These are phyloP conservation scores for Xylaria sp. DNA, from an alignment of 2,329 filamentous ascomycete genomes.

Conservation along the genomic window DNA sequence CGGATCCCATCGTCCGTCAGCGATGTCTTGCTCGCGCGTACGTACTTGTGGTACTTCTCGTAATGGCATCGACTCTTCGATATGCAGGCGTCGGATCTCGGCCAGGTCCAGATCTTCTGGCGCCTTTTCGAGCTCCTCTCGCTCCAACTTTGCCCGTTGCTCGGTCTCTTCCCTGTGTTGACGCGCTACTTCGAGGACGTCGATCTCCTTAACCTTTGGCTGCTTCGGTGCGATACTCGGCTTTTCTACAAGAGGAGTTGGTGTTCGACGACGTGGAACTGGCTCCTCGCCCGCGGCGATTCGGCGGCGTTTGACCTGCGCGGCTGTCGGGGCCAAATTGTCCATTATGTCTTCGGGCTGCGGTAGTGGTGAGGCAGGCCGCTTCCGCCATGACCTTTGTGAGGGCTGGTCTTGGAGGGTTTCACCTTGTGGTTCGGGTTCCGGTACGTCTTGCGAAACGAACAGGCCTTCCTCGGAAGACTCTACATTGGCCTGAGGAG, in stretches of 20 bases:
- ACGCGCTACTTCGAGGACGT: slow-evolving; percentile 75
- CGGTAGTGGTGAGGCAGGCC: slow-evolving; percentile 56
- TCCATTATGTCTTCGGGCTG: slow-evolving; percentile 71
- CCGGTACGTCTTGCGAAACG: slow-evolving; percentile 62
- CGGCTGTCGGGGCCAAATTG: slow-evolving; percentile 78
- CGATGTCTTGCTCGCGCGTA: slow-evolving; percentile 62
- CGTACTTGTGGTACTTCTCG: slow-evolving; percentile 53
- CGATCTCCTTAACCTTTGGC: slow-evolving; percentile 66
- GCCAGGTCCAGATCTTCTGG: slow-evolving; percentile 76
- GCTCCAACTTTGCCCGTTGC: slow-evolving; percentile 66
- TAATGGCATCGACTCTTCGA: slow-evolving; percentile 81
- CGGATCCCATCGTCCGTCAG: slow-evolving; percentile 78
- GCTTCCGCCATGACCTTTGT: slow-evolving; percentile 57
- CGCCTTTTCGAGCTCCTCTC: slow-evolving; percentile 62
- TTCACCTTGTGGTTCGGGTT: slow-evolving; percentile 42
- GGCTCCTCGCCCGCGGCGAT: slow-evolving; percentile 68
- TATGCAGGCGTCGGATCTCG: slow-evolving; percentile 77
- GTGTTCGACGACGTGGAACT: slow-evolving; percentile 49
- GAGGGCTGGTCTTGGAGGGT: slow-evolving; percentile 29
- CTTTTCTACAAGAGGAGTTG: slow-evolving; percentile 46
- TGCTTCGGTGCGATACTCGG: slow-evolving; percentile 55
- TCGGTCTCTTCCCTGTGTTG: slow-evolving; percentile 73
- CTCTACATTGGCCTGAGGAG: slow-evolving; percentile 42
- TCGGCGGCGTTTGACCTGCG: slow-evolving; percentile 81
- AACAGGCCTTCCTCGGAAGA: slow-evolving; percentile 62